Conservation (phyloP, 2,329 filamentous ascomycete species). For the Hortaea werneckii region DNA sequence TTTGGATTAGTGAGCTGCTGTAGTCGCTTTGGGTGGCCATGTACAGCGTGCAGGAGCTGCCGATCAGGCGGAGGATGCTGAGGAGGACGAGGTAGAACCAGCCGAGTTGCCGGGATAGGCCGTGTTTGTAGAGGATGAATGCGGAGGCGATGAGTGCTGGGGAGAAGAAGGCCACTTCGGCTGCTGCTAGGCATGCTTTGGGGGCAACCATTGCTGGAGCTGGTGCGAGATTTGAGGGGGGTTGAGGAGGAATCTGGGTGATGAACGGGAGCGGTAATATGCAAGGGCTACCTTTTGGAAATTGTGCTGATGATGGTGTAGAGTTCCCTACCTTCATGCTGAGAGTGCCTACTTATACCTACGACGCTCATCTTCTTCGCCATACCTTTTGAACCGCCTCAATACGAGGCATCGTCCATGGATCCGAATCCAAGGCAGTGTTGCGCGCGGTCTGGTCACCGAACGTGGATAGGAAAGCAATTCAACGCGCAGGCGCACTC, state of each 20-base stretch:
- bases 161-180: slow-evolving; percentile 16
- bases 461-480: background rate
- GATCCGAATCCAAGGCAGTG: background rate
- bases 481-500: background rate
- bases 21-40: slow-evolving; percentile 13
- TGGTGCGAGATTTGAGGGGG: background rate
- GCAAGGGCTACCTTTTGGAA: background rate
- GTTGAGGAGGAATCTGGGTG: background rate
- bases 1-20: slow-evolving; percentile 9
- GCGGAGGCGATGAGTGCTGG: slow-evolving; percentile 12
- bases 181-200: slow-evolving; percentile 15
- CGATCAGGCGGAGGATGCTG: slow-evolving; percentile 18
- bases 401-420: background rate
- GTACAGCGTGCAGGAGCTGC: slow-evolving; percentile 16
- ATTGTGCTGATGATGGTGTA: background rate
- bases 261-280: background rate
- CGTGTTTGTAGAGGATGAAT: slow-evolving; percentile 16
- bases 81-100: slow-evolving; percentile 19
- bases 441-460: background rate
- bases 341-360: background rate
- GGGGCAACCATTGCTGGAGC: slow-evolving; percentile 8
- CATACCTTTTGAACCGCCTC: background rate
- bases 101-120: slow-evolving; percentile 12
- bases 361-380: background rate
- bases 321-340: background rate